Conservation (phyloP, 148 eudicot species). For the Mesembryanthemum crystallinum region DNA sequence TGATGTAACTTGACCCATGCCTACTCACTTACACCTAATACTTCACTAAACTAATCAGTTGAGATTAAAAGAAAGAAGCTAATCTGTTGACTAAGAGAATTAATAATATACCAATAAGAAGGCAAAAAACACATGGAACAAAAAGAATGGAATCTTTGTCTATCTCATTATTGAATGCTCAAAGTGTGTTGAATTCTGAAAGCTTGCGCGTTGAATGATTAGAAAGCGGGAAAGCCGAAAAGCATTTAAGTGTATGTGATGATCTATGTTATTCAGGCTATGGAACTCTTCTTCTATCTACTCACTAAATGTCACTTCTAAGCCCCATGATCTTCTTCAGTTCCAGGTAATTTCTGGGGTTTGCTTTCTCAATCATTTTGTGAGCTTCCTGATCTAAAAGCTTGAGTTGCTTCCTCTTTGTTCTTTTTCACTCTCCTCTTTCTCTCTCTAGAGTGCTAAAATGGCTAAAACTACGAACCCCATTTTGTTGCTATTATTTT, state of each 20-base stretch:
- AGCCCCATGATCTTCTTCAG: conserved; percentile 11
- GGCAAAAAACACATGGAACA: conserved; percentile 7
- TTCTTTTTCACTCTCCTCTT: no score
- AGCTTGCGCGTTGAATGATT: not conserved
- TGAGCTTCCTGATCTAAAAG: not conserved
- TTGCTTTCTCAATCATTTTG: not conserved
- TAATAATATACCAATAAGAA: no score
- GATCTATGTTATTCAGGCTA: no score
- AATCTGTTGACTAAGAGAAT: no score
- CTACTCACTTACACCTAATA: no score
- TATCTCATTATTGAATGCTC: not conserved
- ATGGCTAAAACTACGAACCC: conserved; percentile 14
- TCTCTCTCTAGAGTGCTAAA: not conserved
- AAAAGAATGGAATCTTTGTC: conserved; percentile 1
- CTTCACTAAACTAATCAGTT: no score
- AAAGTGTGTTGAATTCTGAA: conserved; percentile 10
- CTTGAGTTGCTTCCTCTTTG: not conserved
- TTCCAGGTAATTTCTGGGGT: conserved; percentile 16
- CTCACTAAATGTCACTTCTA: not conserved
- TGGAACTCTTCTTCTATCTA: not conserved
- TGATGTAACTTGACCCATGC: no score
- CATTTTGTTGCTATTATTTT: conserved; percentile 17
- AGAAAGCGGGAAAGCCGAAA: no score
- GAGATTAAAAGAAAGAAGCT: no score
- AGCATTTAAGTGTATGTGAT: no score